These are phyloP conservation scores for Melanogaster broomeanus DNA, from an alignment of 768 basidiomycete species.

Conservation along the genomic window DNA sequence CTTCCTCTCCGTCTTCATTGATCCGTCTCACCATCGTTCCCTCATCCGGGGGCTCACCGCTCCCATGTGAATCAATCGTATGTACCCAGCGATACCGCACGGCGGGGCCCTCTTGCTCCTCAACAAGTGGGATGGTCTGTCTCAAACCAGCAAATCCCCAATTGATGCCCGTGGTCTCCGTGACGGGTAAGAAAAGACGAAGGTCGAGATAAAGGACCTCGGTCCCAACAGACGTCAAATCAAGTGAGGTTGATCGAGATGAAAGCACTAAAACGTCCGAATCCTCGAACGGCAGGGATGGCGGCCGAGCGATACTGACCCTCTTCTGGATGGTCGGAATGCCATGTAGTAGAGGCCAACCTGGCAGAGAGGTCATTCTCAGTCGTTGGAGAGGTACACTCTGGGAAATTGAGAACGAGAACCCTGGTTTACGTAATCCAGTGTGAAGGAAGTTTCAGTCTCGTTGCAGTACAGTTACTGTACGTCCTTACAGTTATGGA, in stretches of 20 bases:
- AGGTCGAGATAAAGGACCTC: slow-evolving; percentile 20
- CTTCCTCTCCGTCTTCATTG: slow-evolving; percentile 4
- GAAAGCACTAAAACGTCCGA: slow-evolving; percentile 22
- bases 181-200: slow-evolving; percentile 8
- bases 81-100: slow-evolving; percentile 17
- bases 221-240: background rate
- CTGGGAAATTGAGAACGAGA: too few relatives aligned
- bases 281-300: slow-evolving; percentile 12
- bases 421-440: too few relatives aligned
- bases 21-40: slow-evolving; percentile 8
- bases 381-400: background rate
- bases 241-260: slow-evolving; percentile 12
- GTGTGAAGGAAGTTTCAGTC: too few relatives aligned
- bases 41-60: slow-evolving; percentile 11
- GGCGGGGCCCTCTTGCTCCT: background rate
- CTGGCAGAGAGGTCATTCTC: too few relatives aligned
- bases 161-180: background rate
- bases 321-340: slow-evolving; percentile 9
- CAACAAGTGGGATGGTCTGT: slow-evolving; percentile 3
- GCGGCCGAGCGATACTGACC: slow-evolving; percentile 12
- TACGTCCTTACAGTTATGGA: too few relatives aligned
- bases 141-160: slow-evolving; percentile 18
- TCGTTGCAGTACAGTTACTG: too few relatives aligned
- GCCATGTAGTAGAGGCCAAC: slow-evolving; percentile 8
- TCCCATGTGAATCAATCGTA: slow-evolving; percentile 16